These are phyloP conservation scores for Boletus tylopilopsis DNA, from an alignment of 768 basidiomycete genomes.

Conservation along the genomic window DNA sequence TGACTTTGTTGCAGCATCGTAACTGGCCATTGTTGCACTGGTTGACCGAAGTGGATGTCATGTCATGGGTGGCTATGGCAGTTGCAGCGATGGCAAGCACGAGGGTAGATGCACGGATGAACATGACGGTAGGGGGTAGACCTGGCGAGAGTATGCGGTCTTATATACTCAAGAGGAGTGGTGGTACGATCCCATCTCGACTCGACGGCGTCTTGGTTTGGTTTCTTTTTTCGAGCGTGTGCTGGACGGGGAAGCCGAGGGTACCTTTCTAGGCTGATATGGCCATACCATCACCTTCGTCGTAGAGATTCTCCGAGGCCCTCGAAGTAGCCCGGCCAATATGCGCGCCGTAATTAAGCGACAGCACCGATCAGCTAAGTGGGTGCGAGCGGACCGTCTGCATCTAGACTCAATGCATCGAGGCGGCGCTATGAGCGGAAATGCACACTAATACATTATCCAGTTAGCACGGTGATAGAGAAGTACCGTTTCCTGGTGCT, in stretches of 20 bases:
- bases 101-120: conserved; percentile 7
- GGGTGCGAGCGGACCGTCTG: background rate
- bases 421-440: conserved; percentile 3
- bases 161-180: conserved; percentile 13
- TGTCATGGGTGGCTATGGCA: conserved; percentile 1
- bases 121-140: conserved; percentile 10
- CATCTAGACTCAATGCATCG: background rate
- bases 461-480: conserved; percentile 10
- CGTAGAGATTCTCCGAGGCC: background rate
- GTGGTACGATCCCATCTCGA: conserved; percentile 6
- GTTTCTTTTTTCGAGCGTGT: conserved; percentile 9
- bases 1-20: conserved; percentile 7
- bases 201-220: conserved; percentile 15
- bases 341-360: conserved; percentile 2
- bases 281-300: conserved; percentile 5
- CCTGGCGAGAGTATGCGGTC: background rate
- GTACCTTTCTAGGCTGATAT: conserved; percentile 6
- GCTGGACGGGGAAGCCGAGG: background rate
- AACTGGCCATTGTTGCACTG: conserved; percentile 7
- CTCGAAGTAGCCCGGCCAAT: background rate
- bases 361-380: conserved; percentile 2
- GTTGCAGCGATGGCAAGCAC: conserved; percentile 12
- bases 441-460: conserved; percentile 16
- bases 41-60: background rate
- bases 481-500: conserved; percentile 2